A percentile compares a stretch with the other conserved stretches of the same genome.
Conservation (phyloP, 192 early-diverging fungal species). For the Piromyces finnis region DNA sequence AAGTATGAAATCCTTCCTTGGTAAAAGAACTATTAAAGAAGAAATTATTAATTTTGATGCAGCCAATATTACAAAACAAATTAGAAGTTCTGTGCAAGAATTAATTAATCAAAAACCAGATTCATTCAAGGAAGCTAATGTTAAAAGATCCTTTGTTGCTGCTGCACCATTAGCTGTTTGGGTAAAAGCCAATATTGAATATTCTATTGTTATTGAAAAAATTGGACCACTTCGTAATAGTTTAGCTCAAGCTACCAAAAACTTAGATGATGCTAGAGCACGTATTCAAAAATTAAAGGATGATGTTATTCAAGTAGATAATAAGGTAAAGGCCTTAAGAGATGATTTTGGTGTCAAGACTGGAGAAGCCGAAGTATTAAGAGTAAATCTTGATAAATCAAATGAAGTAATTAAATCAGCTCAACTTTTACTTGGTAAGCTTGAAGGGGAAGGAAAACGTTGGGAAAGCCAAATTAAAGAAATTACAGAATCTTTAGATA, state of each 20-base stretch:
- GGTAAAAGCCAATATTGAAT: conserved; percentile 44
- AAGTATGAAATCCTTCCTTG: conserved; percentile 47
- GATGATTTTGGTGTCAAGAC: conserved; percentile 30
- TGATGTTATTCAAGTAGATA: conserved; percentile 27
- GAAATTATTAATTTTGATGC: conserved; percentile 41
- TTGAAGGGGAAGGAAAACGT: conserved; percentile 30
- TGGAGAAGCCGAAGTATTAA: conserved; percentile 30
- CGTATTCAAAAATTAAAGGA: conserved; percentile 20
- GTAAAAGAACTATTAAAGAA: conserved; percentile 39
- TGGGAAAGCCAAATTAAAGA: conserved; percentile 24
- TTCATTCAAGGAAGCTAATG: conserved; percentile 36
- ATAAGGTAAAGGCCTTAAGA: conserved; percentile 19
- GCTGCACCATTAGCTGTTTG: conserved; percentile 40
- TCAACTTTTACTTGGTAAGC: conserved; percentile 29
- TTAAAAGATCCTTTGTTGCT: conserved; percentile 27
- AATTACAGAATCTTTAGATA: conserved; percentile 11
- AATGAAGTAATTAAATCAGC: conserved; percentile 18
- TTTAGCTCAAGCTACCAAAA: conserved; percentile 16
- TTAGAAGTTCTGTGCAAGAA: conserved; percentile 25
- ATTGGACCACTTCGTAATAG: conserved; percentile 29
- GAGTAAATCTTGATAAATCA: conserved; percentile 20
- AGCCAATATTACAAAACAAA: conserved; percentile 17
- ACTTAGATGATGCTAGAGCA: conserved; percentile 18
- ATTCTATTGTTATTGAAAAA: conserved; percentile 29
- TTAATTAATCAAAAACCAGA: conserved; percentile 28